phyloP scores from a whole-genome alignment of 352 stramenopile genomes.

The Globisporangium nunn region DNA sequence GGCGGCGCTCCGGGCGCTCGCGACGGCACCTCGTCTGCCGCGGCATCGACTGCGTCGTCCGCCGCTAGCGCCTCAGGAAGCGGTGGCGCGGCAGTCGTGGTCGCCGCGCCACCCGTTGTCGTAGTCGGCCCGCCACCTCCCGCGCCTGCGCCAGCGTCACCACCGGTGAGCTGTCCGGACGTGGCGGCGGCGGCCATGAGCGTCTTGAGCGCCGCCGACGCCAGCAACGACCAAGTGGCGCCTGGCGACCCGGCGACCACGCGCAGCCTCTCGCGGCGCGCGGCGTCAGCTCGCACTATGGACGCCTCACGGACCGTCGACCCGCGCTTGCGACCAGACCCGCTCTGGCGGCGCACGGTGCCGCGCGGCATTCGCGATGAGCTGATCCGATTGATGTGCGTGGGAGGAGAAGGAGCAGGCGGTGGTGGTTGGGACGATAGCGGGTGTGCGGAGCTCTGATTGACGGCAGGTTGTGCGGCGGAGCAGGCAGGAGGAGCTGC shows the following conservation, averaged over 20 bases:
- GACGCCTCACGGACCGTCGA: background rate
- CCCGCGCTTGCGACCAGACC: background rate
- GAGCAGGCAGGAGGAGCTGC: slow-evolving; percentile 29
- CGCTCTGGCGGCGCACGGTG: slow-evolving; percentile 17
- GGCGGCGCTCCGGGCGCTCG: background rate
- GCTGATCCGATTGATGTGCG: slow-evolving; percentile 21
- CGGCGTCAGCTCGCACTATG: background rate
- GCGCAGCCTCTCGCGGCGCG: background rate
- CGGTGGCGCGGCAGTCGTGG: slow-evolving; percentile 2
- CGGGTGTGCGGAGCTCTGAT: background rate
- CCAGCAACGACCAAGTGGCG: background rate
- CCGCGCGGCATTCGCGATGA: slow-evolving; percentile 20
- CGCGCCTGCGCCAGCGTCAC: slow-evolving; percentile 6
- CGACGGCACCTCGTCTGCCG: background rate
- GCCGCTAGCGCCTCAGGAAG: background rate
- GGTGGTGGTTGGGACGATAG: too few species aligned
- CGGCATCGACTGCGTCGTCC: background rate
- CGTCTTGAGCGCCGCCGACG: slow-evolving; percentile 4
- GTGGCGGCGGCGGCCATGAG: slow-evolving; percentile 11
- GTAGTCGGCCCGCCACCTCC: slow-evolving; percentile 7
- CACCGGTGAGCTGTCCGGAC: slow-evolving; percentile 9
- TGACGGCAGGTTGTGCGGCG: background rate
- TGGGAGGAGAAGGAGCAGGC: too few species aligned
- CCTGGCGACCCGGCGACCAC: background rate
- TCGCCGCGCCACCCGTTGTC: slow-evolving; percentile 5